Evolutionary conservation across 1,284 basidiomycete species (phyloP), one percentile per base, ranked within the genome.

Genomic region (Agaricales sp.): DNA sequence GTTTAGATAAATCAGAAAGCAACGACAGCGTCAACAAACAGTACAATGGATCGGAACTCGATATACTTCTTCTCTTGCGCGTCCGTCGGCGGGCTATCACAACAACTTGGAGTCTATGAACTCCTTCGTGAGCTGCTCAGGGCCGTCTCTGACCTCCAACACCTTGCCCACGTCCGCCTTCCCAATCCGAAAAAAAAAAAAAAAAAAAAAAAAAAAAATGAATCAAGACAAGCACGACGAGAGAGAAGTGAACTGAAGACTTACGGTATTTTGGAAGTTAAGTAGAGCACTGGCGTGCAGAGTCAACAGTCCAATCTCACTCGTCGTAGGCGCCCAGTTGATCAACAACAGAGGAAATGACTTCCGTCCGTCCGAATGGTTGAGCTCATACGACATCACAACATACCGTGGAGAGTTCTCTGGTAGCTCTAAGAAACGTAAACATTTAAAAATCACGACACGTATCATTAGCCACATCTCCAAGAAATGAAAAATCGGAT

Each of bases 371-470:
- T 97, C 94, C 3, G 62, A 63, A 64, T 95, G 90, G 43, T 75
- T 74, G 19, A 93, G 74, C 59, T 90, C 85, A 59, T 94, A 89
- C 13, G 89, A 90, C 23, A 88, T 68, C 18, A 97, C 64, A 44
- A 96, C 79, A 62, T 92, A 96, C 57, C 93, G 78, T 8, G 93
- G 93, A 3, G 86, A 78, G 63, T 88, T 89, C 66, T 91, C 91
- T 0, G 93, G 93, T 3, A 97, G 74, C 60, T 95, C 94, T 94
- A 57, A 6, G 41, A 37, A 20, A 43, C 47, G 38, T 6, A n/a
- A 51, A 53, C 52, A 6, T 23, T 47, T 21, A 48, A 43, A 46
- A 30, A 37, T 26, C n/a, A 14, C 12, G 30, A 37, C 30, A 37
- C 11, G 11, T 12, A 16, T 12, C 30, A 12, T 12, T 37, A 37